A percentile compares a stretch with the other conserved stretches of the same genome.
These are phyloP conservation scores for Hypoxylon rubiginosum DNA, from an alignment of 2,329 filamentous ascomycete genomes.

Conservation along the genomic window DNA sequence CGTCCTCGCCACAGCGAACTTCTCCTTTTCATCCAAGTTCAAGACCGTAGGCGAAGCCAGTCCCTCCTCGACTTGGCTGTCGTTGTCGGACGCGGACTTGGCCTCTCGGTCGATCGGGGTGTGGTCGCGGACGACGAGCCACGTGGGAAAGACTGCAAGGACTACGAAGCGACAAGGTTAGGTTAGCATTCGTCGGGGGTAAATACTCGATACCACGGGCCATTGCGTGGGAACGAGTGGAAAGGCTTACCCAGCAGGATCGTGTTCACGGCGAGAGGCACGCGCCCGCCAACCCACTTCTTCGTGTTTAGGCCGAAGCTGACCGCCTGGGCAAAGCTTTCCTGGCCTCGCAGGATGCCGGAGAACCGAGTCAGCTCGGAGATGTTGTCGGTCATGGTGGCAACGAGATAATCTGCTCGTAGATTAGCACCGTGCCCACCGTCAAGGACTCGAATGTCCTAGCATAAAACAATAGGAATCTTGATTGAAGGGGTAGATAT, in stretches of 20 bases:
- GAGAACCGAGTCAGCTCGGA: slow-evolving; percentile 62
- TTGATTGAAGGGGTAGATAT: too few relatives aligned
- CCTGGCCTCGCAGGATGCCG: slow-evolving; percentile 57
- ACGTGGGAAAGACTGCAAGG: slow-evolving; percentile 50
- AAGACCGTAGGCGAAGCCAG: slow-evolving; percentile 22
- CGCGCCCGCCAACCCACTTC: slow-evolving; percentile 56
- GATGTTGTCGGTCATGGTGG: slow-evolving; percentile 68
- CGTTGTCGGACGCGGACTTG: slow-evolving; percentile 16
- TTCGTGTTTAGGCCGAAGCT: slow-evolving; percentile 57
- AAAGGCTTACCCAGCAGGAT: slow-evolving; percentile 55
- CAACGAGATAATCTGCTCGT: slow-evolving; percentile 61
- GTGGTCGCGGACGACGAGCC: slow-evolving; percentile 52
- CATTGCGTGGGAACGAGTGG: neutral
- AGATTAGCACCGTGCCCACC: slow-evolving; percentile 8
- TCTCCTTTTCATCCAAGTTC: slow-evolving; percentile 36
- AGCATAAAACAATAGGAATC: too few relatives aligned
- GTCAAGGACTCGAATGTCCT: neutral
- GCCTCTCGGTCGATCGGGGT: slow-evolving; percentile 44
- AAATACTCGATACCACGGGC: too few relatives aligned
- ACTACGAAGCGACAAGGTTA: slow-evolving; percentile 33
- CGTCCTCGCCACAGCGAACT: slow-evolving; percentile 35
- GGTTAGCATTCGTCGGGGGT: neutral
- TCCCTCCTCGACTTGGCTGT: slow-evolving; percentile 42
- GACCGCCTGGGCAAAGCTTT: slow-evolving; percentile 58
- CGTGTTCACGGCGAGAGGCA: slow-evolving; percentile 57